Percentiles rank a stretch among this genome's conserved stretches.
Evolutionary conservation across 2,329 filamentous ascomycete genomes (phyloP).

Genomic region (Cordyceps sp.): DNA sequence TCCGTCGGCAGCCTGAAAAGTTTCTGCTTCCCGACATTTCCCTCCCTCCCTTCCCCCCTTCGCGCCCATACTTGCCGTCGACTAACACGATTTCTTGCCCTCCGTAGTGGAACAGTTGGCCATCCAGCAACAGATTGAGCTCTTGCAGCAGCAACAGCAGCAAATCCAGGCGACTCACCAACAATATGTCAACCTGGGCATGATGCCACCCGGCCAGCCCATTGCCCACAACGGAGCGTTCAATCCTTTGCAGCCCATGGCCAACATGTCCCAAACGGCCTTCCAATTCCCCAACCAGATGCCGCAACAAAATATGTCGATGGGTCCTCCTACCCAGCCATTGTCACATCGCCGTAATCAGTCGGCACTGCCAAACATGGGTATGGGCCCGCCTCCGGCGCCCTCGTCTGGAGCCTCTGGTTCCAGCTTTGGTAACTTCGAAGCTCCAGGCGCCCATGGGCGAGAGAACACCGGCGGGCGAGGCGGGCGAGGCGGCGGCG

Average conservation of each 20-base stretch:
- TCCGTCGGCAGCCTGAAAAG: too few species aligned
- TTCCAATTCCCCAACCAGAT: slow-evolving; percentile 82
- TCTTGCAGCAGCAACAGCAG: slow-evolving; percentile 93
- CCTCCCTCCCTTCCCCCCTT: background rate
- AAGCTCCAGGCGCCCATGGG: slow-evolving; percentile 28
- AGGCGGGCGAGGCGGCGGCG: slow-evolving; percentile 51
- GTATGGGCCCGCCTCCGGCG: slow-evolving; percentile 74
- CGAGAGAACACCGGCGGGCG: slow-evolving; percentile 30
- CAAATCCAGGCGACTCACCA: slow-evolving; percentile 93
- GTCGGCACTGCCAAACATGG: slow-evolving; percentile 85
- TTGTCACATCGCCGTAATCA: slow-evolving; percentile 92
- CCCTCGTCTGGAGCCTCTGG: slow-evolving; percentile 84
- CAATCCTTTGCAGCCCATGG: slow-evolving; percentile 67
- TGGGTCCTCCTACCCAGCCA: slow-evolving; percentile 64
- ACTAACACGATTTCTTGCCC: background rate
- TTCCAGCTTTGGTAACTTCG: slow-evolving; percentile 62
- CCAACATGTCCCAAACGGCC: slow-evolving; percentile 61
- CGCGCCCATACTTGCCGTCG: slow-evolving; percentile 1
- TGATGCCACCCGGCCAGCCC: slow-evolving; percentile 69
- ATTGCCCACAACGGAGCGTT: slow-evolving; percentile 55
- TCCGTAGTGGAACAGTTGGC: slow-evolving; percentile 82
- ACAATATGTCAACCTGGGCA: slow-evolving; percentile 95
- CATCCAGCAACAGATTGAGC: slow-evolving; percentile 95
- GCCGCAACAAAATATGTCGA: slow-evolving; percentile 53
- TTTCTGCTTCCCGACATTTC: background rate